phyloP scores from a whole-genome alignment of 2,329 filamentous ascomycete genomes.

The Conoideocrella luteorostrata region DNA sequence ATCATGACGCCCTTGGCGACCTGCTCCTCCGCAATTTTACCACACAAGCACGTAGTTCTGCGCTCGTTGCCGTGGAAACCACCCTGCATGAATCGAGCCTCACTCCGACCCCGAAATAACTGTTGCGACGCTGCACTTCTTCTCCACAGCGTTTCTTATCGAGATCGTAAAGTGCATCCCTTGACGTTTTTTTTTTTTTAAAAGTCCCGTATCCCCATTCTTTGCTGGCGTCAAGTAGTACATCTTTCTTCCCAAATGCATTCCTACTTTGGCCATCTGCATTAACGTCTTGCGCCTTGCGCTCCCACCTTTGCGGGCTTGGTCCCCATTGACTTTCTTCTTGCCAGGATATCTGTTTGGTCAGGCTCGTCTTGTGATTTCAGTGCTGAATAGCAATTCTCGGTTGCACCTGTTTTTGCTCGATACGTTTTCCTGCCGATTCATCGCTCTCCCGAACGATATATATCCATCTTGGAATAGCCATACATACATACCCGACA shows the following conservation, averaged over 20 bases:
- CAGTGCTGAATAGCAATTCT: no score
- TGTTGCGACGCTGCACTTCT: slow-evolving; percentile 3
- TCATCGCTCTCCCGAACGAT: background rate
- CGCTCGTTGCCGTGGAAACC: slow-evolving; percentile 8
- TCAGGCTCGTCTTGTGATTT: no score
- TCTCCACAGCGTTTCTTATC: background rate
- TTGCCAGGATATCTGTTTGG: background rate
- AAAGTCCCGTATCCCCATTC: background rate
- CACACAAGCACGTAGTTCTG: background rate
- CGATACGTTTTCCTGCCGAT: background rate
- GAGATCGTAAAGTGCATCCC: background rate
- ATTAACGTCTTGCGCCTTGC: slow-evolving; percentile 17
- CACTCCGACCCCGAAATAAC: background rate
- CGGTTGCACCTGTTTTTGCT: no score
- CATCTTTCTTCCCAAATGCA: slow-evolving; percentile 14
- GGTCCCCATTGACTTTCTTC: slow-evolving; percentile 1
- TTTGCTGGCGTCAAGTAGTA: background rate
- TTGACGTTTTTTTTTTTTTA: background rate
- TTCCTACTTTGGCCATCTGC: slow-evolving; percentile 23
- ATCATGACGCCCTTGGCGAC: no score
- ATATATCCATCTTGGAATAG: slow-evolving; percentile 1
- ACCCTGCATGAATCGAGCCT: slow-evolving; percentile 1
- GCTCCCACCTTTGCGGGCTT: background rate
- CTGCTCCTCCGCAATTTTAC: no score
- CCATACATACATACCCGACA: slow-evolving; percentile 16